Evolutionary conservation across 345 rosid genomes (phyloP), one percentile per base, ranked within the genome.

Genomic region (Anacardium occidentale): DNA sequence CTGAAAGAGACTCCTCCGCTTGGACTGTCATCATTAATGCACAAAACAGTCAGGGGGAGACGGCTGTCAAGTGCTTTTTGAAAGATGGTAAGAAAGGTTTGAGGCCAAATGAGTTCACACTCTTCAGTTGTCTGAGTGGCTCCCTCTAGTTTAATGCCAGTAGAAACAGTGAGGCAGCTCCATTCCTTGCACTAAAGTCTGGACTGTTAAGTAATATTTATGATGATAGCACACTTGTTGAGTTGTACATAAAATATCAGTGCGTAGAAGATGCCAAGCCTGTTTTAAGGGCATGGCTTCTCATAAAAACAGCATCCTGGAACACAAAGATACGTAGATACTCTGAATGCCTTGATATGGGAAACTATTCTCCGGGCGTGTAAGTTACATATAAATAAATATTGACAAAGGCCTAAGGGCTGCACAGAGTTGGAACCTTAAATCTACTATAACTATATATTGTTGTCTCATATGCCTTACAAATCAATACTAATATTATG

Each of bases 261-360:
- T 82, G 81, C 80, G 65, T 85, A 34, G 81, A 74, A 59, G 86
- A 85, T 62, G 80, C 84, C 25, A 81, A 78, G 57, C 70, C 79
- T 59, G 73, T 73, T 69, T 82, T 57, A 68, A 55, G 63, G 78
- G 81, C 65, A 32, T 75, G 71, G 26, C 3, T 21, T 78, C 74
- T 20, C 52, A 75, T 32, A 77, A 76, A 66, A 50, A 54, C n/a
- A 20, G 73, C 72, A 37, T 78, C 78, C n/a, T 82, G 86, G 86
- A 85, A 82, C 75, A 71, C 78, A 20, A 80, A 82, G 45, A 70
- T 78, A 55, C 62, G 62, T 57, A 79, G 70, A 15, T 82, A 82
- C 74, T 75, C n/a, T n/a, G n/a, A n/a, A n/a, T n/a, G n/a, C n/a
- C n/a, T n/a, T n/a, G n/a, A 81, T 79, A 50, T 79, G 80, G 85